phyloP scores from a whole-genome alignment of 2,329 filamentous ascomycete species.

The Cladosporium sp. region DNA sequence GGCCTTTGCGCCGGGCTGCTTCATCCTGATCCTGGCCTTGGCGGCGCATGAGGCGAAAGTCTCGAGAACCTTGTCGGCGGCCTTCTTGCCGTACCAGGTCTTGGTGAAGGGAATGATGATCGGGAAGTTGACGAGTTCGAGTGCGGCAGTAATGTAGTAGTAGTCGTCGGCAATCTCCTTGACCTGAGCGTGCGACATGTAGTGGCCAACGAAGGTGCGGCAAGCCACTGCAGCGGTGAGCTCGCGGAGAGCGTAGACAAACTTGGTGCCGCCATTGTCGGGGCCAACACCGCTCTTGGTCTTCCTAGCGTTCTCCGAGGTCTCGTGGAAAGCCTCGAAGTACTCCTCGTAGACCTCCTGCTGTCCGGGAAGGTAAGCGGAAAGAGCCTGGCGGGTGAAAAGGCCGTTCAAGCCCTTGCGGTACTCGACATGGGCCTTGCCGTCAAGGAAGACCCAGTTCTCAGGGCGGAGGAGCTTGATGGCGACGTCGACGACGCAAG shows the following conservation, averaged over 20 bases:
- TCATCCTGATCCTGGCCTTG: constrained; percentile 80
- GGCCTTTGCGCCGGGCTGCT: constrained; percentile 77
- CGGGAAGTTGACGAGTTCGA: constrained; percentile 97
- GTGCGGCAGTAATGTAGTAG: constrained; percentile 90
- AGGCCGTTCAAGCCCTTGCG: constrained; percentile 93
- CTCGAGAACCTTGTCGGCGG: constrained; percentile 83
- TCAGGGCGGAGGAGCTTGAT: constrained; percentile 87
- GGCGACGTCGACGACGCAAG: constrained; percentile 91
- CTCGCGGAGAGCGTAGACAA: constrained; percentile 91
- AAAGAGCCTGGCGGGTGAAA: constrained; percentile 88
- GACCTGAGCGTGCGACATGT: constrained; percentile 84
- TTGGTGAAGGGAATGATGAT: constrained; percentile 94
- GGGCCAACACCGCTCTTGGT: constrained; percentile 40
- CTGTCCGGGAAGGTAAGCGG: constrained; percentile 85
- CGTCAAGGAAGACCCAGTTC: constrained; percentile 98
- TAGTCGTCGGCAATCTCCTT: constrained; percentile 97
- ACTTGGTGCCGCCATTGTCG: constrained; percentile 71
- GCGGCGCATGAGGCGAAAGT: constrained; percentile 91
- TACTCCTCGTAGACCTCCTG: constrained; percentile 89
- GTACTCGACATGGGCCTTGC: constrained; percentile 92
- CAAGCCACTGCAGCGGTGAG: constrained; percentile 93
- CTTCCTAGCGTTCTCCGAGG: constrained; percentile 53
- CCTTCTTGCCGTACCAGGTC: constrained; percentile 97
- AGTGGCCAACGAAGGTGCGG: constrained; percentile 95
- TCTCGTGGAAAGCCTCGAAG: constrained; percentile 74